phyloP scores from a whole-genome alignment of 2,329 filamentous ascomycete genomes.

The Sporothrix mexicana region DNA sequence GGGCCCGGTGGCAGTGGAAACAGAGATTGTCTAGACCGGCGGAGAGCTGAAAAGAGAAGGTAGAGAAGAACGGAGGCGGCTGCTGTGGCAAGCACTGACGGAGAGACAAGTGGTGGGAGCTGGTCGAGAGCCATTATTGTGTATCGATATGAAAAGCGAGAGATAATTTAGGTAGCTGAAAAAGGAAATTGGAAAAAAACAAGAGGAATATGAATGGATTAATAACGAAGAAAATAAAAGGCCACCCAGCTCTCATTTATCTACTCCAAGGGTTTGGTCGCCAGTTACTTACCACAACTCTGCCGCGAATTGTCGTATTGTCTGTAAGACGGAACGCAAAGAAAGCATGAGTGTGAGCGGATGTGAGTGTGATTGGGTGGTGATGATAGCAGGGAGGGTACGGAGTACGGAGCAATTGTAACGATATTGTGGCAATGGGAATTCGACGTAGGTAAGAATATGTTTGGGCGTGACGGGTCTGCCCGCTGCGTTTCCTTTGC shows the following conservation, averaged over 20 bases:
- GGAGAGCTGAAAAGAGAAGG: constrained; percentile 12
- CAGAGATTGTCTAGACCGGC: constrained; percentile 9
- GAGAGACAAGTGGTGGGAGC: background rate
- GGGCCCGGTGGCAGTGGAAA: constrained; percentile 37
- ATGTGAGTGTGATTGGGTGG: constrained; percentile 3
- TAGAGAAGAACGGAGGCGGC: constrained; percentile 24
- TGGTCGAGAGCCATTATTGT: constrained; percentile 6
- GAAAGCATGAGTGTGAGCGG: background rate
- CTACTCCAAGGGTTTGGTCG: background rate
- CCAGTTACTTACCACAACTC: background rate
- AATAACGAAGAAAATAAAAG: background rate
- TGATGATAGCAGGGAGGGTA: background rate
- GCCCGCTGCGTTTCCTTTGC: constrained; percentile 18
- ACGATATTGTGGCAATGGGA: background rate
- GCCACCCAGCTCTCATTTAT: background rate
- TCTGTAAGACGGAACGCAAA: background rate
- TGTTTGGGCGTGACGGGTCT: background rate
- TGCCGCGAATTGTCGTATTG: background rate
- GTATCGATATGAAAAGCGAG: background rate
- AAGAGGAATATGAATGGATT: background rate
- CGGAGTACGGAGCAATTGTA: background rate
- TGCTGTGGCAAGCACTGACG: constrained; percentile 10
- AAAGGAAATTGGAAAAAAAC: background rate
- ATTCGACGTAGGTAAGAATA: too few species aligned
- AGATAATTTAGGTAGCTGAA: background rate